Evolutionary conservation across 2,329 filamentous ascomycete genomes (phyloP).

Genomic region (Aspergillus ustus): DNA sequence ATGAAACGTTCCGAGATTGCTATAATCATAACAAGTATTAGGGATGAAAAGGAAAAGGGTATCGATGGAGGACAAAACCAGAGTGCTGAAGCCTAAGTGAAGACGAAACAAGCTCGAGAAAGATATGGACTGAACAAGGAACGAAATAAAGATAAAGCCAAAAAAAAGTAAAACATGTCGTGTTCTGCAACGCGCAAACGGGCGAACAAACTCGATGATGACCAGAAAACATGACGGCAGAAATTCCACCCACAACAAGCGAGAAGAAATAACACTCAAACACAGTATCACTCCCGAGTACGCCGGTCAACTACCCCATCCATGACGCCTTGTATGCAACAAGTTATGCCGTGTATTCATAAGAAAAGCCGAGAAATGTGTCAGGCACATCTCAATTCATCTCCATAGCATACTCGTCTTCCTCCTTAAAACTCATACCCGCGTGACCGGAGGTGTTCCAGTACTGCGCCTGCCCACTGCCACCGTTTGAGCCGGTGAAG

Average conservation of each 20-base stretch:
- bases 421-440: slow-evolving; percentile 82
- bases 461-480: slow-evolving; percentile 57
- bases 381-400: slow-evolving; percentile 39
- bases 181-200: not conserved
- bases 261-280: slow-evolving; percentile 13
- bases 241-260: not conserved
- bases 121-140: slow-evolving; percentile 6
- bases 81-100: slow-evolving; percentile 12
- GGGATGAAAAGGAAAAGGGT: slow-evolving; percentile 35
- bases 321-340: slow-evolving; percentile 35
- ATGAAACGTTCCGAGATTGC: slow-evolving; percentile 18
- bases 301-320: slow-evolving; percentile 48
- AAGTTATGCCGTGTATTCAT: slow-evolving; percentile 27
- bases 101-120: slow-evolving; percentile 15
- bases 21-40: slow-evolving; percentile 21
- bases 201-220: slow-evolving; percentile 31
- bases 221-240: slow-evolving; percentile 27
- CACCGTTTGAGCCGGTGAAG: slow-evolving; percentile 73
- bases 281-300: slow-evolving; percentile 34
- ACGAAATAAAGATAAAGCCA: not conserved
- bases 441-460: slow-evolving; percentile 58
- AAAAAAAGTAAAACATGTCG: not conserved
- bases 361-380: slow-evolving; percentile 16
- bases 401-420: slow-evolving; percentile 92
- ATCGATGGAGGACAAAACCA: slow-evolving; percentile 36